phyloP scores from a whole-genome alignment of 2,329 filamentous ascomycete species.

The Ceratocystis ficicola region DNA sequence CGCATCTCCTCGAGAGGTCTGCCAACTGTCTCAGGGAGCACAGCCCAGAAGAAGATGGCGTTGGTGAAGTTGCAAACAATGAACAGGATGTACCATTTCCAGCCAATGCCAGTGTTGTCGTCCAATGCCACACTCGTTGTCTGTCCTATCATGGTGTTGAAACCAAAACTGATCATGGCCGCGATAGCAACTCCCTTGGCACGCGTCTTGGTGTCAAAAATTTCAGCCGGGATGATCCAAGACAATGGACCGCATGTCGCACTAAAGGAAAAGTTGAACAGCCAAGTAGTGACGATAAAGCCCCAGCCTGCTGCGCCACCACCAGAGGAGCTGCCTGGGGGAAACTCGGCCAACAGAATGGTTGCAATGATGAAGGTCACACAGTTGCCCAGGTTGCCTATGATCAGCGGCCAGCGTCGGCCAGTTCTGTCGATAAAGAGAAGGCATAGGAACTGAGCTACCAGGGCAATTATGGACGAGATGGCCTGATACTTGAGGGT shows the following conservation, averaged over 20 bases:
- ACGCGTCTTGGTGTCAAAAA: slow-evolving; percentile 65
- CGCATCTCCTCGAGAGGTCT: slow-evolving; percentile 58
- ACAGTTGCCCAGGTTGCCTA: slow-evolving; percentile 59
- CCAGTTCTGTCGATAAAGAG: slow-evolving; percentile 57
- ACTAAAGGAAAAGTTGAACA: slow-evolving; percentile 69
- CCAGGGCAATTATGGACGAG: slow-evolving; percentile 55
- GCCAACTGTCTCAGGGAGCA: slow-evolving; percentile 54
- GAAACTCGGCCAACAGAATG: slow-evolving; percentile 42
- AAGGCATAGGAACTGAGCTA: slow-evolving; percentile 58
- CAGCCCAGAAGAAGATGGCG: slow-evolving; percentile 44
- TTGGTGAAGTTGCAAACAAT: slow-evolving; percentile 47
- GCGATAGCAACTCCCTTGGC: slow-evolving; percentile 64
- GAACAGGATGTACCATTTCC: slow-evolving; percentile 39
- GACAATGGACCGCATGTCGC: slow-evolving; percentile 55
- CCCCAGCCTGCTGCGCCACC: slow-evolving; percentile 47
- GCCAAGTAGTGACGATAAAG: slow-evolving; percentile 63
- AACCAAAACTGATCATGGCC: slow-evolving; percentile 60
- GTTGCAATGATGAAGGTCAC: slow-evolving; percentile 60
- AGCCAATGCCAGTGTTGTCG: slow-evolving; percentile 33
- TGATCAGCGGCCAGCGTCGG: slow-evolving; percentile 59
- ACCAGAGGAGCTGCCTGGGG: slow-evolving; percentile 30
- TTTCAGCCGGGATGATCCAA: slow-evolving; percentile 54
- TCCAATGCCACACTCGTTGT: slow-evolving; percentile 46
- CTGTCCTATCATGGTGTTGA: slow-evolving; percentile 61
- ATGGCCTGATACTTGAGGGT: slow-evolving; percentile 67